Evolutionary conservation across 139 green algal genomes (phyloP), one percentile per base, ranked within the genome.

Genomic region (Chlorella ohadii): DNA sequence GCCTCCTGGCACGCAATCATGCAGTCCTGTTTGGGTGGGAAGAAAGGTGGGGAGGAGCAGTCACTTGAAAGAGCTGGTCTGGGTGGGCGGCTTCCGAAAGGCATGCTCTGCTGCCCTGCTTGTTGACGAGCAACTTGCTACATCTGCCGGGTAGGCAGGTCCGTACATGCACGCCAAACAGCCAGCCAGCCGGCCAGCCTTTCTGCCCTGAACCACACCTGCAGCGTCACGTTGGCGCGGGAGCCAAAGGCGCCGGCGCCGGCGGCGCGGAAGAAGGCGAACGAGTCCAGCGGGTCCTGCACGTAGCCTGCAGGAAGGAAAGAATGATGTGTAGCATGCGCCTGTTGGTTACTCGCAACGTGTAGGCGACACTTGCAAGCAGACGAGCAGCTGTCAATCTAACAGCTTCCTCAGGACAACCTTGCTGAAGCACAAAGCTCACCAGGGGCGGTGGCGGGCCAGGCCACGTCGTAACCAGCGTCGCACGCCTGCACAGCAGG

Each of bases 261-360:
- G 78, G 72, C 78, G 31, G 72, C 57, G 38, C 70, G 70, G 80
- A 76, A 87, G 34, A 84, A 87, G 27, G 71, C 59, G 34, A 76
- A 89, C 27, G 81, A 81, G 84, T 82, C 86, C 27, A 88, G 85
- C 2, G 91, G 90, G 61, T 94, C 91, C 27, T 94, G 89, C 5
- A 87, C 36, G 33, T 80, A 94, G 15, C 89, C 81, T 80, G 79
- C 41, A 39, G 55, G 5, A 19, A 3, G 63, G 1, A 19, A 68
- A 33, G 28, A 34, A 68, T 5, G 27, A 36, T 0, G 11, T 7
- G 63, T 34, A 68, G 12, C 20, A 66, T n/a, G n/a, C n/a, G n/a
- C n/a, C n/a, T n/a, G n/a, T n/a, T n/a, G n/a, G n/a, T n/a, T n/a
- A n/a, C n/a, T n/a, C n/a, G n/a, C n/a, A n/a, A n/a, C n/a, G n/a